Percentiles rank a stretch among this genome's conserved stretches.
Conservation (phyloP, 768 basidiomycete species). For the Macrolepiota fuliginosa region DNA sequence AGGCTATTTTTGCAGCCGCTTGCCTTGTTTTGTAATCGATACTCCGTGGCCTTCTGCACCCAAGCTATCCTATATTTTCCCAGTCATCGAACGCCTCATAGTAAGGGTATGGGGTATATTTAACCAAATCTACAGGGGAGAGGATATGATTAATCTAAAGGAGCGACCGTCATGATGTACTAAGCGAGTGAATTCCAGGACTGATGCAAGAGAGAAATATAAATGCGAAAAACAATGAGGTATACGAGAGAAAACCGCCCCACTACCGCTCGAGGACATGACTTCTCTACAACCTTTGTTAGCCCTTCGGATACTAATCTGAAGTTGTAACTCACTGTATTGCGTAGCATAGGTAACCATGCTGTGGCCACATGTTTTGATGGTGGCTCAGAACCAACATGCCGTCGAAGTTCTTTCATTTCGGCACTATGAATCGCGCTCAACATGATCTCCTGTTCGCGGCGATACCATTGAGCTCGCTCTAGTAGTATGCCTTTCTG, state of each 20-base stretch:
- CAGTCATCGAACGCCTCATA: not conserved
- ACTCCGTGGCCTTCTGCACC: not conserved
- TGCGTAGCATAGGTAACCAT: conserved; percentile 71
- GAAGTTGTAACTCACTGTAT: conserved; percentile 32
- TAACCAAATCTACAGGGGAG: not conserved
- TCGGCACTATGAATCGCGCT: conserved; percentile 71
- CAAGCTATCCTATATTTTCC: not conserved
- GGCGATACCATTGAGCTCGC: conserved; percentile 56
- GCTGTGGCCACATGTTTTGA: conserved; percentile 47
- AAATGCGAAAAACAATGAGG: conserved; percentile 2
- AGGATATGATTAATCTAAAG: not conserved
- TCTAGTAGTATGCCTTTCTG: conserved; percentile 58
- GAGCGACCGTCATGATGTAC: not conserved
- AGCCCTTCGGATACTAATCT: not conserved
- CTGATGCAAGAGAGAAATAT: conserved; percentile 6
- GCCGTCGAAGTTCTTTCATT: conserved; percentile 59
- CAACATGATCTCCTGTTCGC: conserved; percentile 82
- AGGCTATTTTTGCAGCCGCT: not conserved
- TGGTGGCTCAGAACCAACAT: conserved; percentile 48
- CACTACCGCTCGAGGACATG: conserved; percentile 17
- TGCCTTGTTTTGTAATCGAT: not conserved
- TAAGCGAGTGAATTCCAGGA: conserved; percentile 3
- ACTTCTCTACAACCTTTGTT: conserved; percentile 17
- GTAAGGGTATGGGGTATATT: not conserved
- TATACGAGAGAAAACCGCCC: not conserved